Conservation (phyloP, 495 filamentous ascomycete genomes). For the Aspergillus mulundensis region DNA sequence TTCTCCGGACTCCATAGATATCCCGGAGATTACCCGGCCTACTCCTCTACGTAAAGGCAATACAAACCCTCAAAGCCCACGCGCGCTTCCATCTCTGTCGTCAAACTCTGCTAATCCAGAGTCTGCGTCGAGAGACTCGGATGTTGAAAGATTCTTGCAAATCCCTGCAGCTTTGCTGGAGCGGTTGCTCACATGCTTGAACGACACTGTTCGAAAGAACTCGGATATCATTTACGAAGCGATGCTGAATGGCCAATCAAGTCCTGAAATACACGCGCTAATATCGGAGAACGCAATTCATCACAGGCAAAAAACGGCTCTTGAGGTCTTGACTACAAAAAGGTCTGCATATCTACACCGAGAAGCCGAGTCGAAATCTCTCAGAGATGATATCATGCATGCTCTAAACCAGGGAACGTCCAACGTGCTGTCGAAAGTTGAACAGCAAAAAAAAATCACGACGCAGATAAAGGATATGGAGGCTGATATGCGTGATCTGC, state of each 20-base stretch:
- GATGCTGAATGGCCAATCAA: slow-evolving; percentile 38
- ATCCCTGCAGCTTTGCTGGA: slow-evolving; percentile 23
- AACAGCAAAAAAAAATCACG: slow-evolving; percentile 32
- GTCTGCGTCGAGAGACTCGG: slow-evolving; percentile 16
- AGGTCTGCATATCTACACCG: slow-evolving; percentile 22
- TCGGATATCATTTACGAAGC: slow-evolving; percentile 37
- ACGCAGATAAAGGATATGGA: slow-evolving; percentile 34
- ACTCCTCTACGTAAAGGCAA: slow-evolving; percentile 6
- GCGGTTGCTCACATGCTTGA: slow-evolving; percentile 20
- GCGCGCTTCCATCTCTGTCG: slow-evolving; percentile 15
- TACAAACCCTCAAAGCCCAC: not conserved
- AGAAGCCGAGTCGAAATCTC: slow-evolving; percentile 25
- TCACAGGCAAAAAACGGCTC: slow-evolving; percentile 30
- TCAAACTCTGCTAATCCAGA: slow-evolving; percentile 16
- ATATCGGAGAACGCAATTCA: slow-evolving; percentile 35
- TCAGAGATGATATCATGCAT: slow-evolving; percentile 34
- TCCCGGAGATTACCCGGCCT: not conserved
- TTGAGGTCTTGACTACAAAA: slow-evolving; percentile 30
- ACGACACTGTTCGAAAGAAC: slow-evolving; percentile 31
- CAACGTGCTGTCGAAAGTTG: slow-evolving; percentile 31
- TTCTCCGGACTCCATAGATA: slow-evolving; percentile 7
- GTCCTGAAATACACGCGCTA: slow-evolving; percentile 23
- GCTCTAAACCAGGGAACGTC: slow-evolving; percentile 35
- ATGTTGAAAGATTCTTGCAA: slow-evolving; percentile 29
- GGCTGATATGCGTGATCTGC: slow-evolving; percentile 27